Percentiles rank a stretch among this genome's conserved stretches.
Evolutionary conservation across 805 yeast genomes (phyloP).

Genomic region (Pichia cabralensis): DNA sequence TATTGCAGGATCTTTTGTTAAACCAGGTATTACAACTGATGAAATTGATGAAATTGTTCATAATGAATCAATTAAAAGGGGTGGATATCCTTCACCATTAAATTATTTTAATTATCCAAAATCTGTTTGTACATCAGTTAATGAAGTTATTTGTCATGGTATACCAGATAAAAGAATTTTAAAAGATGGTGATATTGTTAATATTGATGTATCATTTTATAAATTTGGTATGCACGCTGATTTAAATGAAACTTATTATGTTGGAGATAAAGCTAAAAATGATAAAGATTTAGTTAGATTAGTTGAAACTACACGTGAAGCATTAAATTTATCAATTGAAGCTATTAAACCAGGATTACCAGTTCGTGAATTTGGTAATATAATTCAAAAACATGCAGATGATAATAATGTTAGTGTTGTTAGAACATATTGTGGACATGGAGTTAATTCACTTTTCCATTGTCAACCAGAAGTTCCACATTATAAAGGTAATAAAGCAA

Average conservation of each 20-base stretch:
- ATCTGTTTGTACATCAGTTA: constrained; percentile 84
- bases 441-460: constrained; percentile 80
- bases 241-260: constrained; percentile 92
- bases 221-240: constrained; percentile 90
- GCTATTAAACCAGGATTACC: constrained; percentile 86
- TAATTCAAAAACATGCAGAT: constrained; percentile 79
- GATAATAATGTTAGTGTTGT: constrained; percentile 78
- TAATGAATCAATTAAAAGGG: constrained; percentile 76
- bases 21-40: constrained; percentile 90
- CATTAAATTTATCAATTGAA: constrained; percentile 74
- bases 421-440: constrained; percentile 89
- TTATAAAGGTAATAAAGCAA: constrained; percentile 85
- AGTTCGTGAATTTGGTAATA: constrained; percentile 77
- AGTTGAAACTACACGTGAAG: constrained; percentile 87
- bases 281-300: constrained; percentile 77
- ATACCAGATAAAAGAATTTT: constrained; percentile 85
- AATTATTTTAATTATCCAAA: constrained; percentile 93
- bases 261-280: constrained; percentile 78
- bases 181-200: constrained; percentile 90
- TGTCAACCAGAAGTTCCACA: constrained; percentile 90
- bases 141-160: constrained; percentile 95
- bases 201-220: constrained; percentile 79
- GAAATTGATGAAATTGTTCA: constrained; percentile 82
- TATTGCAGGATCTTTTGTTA: constrained; percentile 70
- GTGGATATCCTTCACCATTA: constrained; percentile 89